Evolutionary conservation across 768 basidiomycete species (phyloP).

Genomic region (Hypholoma sublateritium): DNA sequence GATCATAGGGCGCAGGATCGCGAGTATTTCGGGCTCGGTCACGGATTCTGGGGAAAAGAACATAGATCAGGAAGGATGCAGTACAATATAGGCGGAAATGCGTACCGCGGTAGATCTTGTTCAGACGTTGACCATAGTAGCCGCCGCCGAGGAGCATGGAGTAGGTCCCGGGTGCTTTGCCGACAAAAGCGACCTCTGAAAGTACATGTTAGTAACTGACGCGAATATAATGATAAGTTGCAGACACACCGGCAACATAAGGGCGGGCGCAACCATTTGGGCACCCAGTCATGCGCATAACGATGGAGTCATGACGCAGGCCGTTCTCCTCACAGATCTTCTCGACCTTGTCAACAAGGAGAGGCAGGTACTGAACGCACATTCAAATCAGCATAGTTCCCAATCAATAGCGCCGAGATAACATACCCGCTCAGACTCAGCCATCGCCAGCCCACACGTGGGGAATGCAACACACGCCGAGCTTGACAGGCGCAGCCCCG

Average conservation of each 20-base stretch:
- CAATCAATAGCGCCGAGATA: neutral
- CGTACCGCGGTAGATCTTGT: slow-evolving; percentile 90
- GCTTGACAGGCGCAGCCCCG: slow-evolving; percentile 80
- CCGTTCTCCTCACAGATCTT: slow-evolving; percentile 93
- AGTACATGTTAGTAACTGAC: neutral
- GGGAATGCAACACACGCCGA: slow-evolving; percentile 99
- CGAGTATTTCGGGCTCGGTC: slow-evolving; percentile 88
- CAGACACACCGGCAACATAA: slow-evolving; percentile 75
- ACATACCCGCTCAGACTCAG: slow-evolving; percentile 55
- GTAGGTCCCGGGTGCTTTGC: slow-evolving; percentile 92
- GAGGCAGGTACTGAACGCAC: slow-evolving; percentile 72
- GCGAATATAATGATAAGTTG: neutral
- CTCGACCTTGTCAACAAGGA: slow-evolving; percentile 94
- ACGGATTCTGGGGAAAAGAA: slow-evolving; percentile 68
- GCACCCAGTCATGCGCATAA: slow-evolving; percentile 99
- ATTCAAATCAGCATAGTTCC: neutral
- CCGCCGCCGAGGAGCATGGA: slow-evolving; percentile 95
- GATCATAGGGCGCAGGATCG: slow-evolving; percentile 91
- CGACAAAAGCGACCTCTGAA: slow-evolving; percentile 91
- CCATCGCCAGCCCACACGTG: slow-evolving; percentile 70
- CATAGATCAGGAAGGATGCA: neutral
- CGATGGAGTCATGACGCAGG: slow-evolving; percentile 88
- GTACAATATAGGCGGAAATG: neutral
- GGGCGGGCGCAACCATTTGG: slow-evolving; percentile 93
- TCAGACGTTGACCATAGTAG: slow-evolving; percentile 90